phyloP scores from a whole-genome alignment of 1,284 basidiomycete species.

The Leccinum subspadiceum region DNA sequence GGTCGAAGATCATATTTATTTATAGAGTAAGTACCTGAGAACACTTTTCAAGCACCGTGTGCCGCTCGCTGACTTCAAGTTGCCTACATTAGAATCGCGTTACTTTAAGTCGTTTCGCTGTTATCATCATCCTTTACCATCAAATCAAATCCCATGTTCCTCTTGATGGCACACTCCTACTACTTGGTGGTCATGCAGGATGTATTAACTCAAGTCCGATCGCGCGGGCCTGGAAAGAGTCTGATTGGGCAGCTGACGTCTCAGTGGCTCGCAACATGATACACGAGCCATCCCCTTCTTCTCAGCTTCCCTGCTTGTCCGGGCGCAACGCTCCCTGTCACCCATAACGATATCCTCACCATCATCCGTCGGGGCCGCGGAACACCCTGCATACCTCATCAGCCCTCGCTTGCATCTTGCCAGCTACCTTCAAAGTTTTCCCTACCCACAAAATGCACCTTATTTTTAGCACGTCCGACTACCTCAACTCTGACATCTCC shows the following conservation, averaged over 20 bases:
- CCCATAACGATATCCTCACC: neutral
- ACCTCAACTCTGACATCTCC: slow-evolving; percentile 23
- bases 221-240: neutral
- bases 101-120: neutral
- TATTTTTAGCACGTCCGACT: slow-evolving; percentile 24
- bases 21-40: neutral
- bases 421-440: neutral
- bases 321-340: neutral
- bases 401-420: neutral
- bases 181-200: neutral
- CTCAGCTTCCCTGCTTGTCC: neutral
- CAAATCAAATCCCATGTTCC: neutral
- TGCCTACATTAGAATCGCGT: neutral
- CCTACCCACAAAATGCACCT: slow-evolving; percentile 17
- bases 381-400: neutral
- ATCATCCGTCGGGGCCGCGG: neutral
- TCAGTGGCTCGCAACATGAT: neutral
- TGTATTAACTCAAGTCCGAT: neutral
- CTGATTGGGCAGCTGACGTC: neutral
- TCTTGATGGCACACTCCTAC: too few species aligned
- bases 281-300: neutral
- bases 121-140: neutral
- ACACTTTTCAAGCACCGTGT: too few species aligned
- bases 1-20: neutral
- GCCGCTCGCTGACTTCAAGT: neutral